Evolutionary conservation across 2,329 filamentous ascomycete species (phyloP), one percentile per base, ranked within the genome.

Genomic region (Samsoniella hepiali): DNA sequence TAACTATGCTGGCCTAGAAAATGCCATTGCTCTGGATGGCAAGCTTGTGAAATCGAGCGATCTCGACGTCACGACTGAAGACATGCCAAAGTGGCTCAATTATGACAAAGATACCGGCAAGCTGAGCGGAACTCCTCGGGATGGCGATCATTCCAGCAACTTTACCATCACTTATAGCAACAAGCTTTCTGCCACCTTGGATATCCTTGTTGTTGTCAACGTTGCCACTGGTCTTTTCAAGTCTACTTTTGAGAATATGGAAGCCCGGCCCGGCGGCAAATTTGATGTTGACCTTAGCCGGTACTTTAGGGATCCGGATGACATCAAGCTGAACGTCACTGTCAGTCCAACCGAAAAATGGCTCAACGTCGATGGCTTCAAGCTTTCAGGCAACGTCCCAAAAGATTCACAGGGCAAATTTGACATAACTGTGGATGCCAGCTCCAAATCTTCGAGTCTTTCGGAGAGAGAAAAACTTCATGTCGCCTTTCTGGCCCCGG

Each of bases 1-100:
- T 27, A 74, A 72, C 7, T 90, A 87, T 67, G 75, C 77, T 1
- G 78, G 77, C 2, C 77, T 91, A 15, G 71, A 73, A 9, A 72
- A 77, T 1, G 76, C 76, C 7, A 77, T 93, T 50, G 80, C 78
- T 50, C 71, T 91, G 11, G 88, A 92, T 72, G 82, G 82, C 6
- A 73, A 80, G 45, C 71, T 78, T 1, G 76, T 87, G 2, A 73
- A 74, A 4, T 72, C 78, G 3, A 76, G 76, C 0, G 81, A 87
- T 36, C 69, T 93, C 38, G 79, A 80, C 1, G 79, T 86, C 6
- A 78, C 80, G 1, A 79, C 76, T 0, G 66, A 82, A 1, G 75
- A 82, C 32, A 72, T 87, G 13, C 91, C 92, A 0, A 71, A 77
- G 3, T 96, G 93, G 93, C 73, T 96, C 32, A 77, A 77, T 0